Conservation (phyloP, 805 yeast species). For the Starmerella khaoyaiensis region DNA sequence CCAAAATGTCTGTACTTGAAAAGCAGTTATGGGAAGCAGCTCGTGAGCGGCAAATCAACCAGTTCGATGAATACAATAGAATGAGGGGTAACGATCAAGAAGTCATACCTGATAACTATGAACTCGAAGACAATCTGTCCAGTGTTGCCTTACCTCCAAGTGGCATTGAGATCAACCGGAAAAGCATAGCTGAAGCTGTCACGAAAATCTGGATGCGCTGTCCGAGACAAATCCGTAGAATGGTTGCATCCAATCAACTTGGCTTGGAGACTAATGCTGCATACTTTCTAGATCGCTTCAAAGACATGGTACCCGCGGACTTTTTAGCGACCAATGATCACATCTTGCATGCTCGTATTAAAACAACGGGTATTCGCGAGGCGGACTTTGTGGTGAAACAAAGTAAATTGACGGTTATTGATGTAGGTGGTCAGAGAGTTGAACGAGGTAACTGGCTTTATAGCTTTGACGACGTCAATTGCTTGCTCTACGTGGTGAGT, state of each 20-base stretch:
- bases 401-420: conserved; percentile 61
- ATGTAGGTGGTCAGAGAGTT: conserved; percentile 95
- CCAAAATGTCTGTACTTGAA: no score
- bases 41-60: no score
- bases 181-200: conserved; percentile 54
- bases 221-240: conserved; percentile 35
- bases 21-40: no score
- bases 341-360: conserved; percentile 78
- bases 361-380: conserved; percentile 92
- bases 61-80: no score
- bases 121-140: background rate
- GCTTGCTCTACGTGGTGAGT: conserved; percentile 78
- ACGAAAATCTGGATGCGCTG: conserved; percentile 44
- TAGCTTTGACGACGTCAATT: conserved; percentile 82
- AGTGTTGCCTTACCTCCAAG: background rate
- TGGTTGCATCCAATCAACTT: conserved; percentile 46
- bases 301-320: conserved; percentile 46
- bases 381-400: conserved; percentile 56
- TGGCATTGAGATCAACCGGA: background rate
- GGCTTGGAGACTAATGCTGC: conserved; percentile 75
- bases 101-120: no score
- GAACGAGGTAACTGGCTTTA: conserved; percentile 97
- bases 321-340: conserved; percentile 71
- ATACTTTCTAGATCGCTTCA: conserved; percentile 67
- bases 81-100: no score